phyloP scores from a whole-genome alignment of 2,329 filamentous ascomycete genomes.

The Bisporella sp. region DNA sequence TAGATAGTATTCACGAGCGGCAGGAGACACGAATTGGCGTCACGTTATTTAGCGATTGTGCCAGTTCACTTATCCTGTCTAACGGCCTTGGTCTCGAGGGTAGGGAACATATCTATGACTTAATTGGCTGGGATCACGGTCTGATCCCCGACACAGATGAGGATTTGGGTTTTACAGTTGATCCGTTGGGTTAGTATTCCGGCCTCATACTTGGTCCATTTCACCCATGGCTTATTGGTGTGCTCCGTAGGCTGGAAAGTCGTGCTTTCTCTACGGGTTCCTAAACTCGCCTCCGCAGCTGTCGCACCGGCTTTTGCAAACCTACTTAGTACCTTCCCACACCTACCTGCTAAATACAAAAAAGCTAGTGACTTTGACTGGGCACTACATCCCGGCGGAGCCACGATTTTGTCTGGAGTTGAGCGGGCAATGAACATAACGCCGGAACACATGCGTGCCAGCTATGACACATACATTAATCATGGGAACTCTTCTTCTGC shows the following conservation, averaged over 20 bases:
- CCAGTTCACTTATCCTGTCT: constrained; percentile 56
- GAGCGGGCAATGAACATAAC: constrained; percentile 50
- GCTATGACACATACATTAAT: constrained; percentile 60
- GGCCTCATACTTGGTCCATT: neutral
- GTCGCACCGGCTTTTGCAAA: constrained; percentile 48
- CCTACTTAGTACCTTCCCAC: constrained; percentile 41
- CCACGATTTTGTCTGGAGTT: constrained; percentile 58
- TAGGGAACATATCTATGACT: constrained; percentile 41
- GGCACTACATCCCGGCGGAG: constrained; percentile 65
- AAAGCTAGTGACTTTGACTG: constrained; percentile 57
- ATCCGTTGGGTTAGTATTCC: constrained; percentile 45
- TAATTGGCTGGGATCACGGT: constrained; percentile 60
- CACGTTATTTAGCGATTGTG: constrained; percentile 63
- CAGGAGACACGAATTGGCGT: constrained; percentile 59
- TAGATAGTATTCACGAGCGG: constrained; percentile 52
- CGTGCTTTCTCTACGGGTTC: constrained; percentile 53
- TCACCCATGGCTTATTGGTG: neutral
- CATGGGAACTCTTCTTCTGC: constrained; percentile 65
- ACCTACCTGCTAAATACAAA: constrained; percentile 38
- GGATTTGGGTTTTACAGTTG: constrained; percentile 59
- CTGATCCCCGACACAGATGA: constrained; percentile 53
- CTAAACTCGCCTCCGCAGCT: constrained; percentile 43
- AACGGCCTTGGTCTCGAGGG: constrained; percentile 47
- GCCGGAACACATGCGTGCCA: constrained; percentile 59
- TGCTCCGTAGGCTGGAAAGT: constrained; percentile 54